Conservation (phyloP, 768 basidiomycete genomes). For the Psilocybe tampanensis region DNA sequence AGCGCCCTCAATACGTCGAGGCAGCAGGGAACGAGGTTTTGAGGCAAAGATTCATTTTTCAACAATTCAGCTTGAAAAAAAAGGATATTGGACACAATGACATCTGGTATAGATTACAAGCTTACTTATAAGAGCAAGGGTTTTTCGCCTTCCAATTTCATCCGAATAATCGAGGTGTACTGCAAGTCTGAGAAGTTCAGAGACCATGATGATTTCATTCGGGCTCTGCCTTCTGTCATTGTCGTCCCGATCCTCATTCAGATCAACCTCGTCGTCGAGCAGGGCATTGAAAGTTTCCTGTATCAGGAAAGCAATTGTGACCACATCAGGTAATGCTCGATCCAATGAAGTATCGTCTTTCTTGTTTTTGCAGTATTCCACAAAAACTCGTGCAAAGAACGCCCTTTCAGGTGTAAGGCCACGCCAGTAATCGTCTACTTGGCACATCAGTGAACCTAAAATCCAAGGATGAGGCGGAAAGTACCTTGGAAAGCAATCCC, state of each 20-base stretch:
- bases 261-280: conserved; percentile 16
- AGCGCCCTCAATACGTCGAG: conserved; percentile 81
- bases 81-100: neutral
- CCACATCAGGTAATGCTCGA: conserved; percentile 79
- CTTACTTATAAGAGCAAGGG: conserved; percentile 84
- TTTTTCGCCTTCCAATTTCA: conserved; percentile 87
- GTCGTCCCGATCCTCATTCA: conserved; percentile 36
- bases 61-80: conserved; percentile 73
- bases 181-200: conserved; percentile 80
- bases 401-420: conserved; percentile 72
- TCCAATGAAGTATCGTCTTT: conserved; percentile 68
- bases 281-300: conserved; percentile 68
- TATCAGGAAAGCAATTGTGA: conserved; percentile 74
- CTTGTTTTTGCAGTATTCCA: conserved; percentile 69
- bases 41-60: conserved; percentile 67
- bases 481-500: conserved; percentile 70
- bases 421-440: conserved; percentile 71
- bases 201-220: conserved; percentile 67
- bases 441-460: neutral
- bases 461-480: conserved; percentile 18
- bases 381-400: conserved; percentile 82
- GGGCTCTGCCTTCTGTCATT: conserved; percentile 53
- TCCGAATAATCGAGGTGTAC: conserved; percentile 88
- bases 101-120: conserved; percentile 2
- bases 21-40: conserved; percentile 68